A percentile compares a stretch with the other conserved stretches of the same genome.
Conservation (phyloP, 768 basidiomycete genomes). For the Tricholoma sp. region DNA sequence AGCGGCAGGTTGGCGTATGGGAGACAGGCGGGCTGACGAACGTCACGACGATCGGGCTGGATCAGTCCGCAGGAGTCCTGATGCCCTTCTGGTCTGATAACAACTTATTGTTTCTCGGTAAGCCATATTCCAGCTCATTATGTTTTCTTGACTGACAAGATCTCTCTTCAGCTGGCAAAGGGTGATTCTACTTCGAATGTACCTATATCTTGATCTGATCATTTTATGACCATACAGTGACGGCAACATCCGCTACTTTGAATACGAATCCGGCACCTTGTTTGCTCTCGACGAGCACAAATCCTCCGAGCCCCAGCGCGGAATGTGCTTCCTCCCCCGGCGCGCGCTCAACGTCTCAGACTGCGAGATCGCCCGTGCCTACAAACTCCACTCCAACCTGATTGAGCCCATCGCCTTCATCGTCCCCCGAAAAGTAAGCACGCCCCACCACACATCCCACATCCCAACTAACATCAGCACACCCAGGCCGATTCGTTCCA, state of each 20-base stretch:
- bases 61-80: constrained; percentile 87
- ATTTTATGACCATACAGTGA: constrained; percentile 47
- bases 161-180: constrained; percentile 68
- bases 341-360: constrained; percentile 84
- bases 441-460: constrained; percentile 15
- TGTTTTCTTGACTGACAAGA: not conserved
- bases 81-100: constrained; percentile 99
- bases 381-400: constrained; percentile 70
- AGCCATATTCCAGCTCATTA: constrained; percentile 14
- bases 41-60: constrained; percentile 73
- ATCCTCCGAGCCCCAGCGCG: constrained; percentile 88
- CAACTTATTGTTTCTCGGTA: constrained; percentile 80
- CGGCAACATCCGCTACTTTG: constrained; percentile 97
- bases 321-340: constrained; percentile 94
- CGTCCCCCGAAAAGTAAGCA: constrained; percentile 90
- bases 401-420: constrained; percentile 95
- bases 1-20: constrained; percentile 89
- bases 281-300: constrained; percentile 79
- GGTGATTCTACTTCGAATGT: constrained; percentile 37
- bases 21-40: constrained; percentile 73
- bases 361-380: constrained; percentile 93
- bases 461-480: not conserved
- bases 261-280: constrained; percentile 85
- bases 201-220: not conserved
- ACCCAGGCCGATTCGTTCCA: constrained; percentile 90